Evolutionary conservation across 1,284 basidiomycete genomes (phyloP).

Genomic region (Sanghuangporus weigelae): DNA sequence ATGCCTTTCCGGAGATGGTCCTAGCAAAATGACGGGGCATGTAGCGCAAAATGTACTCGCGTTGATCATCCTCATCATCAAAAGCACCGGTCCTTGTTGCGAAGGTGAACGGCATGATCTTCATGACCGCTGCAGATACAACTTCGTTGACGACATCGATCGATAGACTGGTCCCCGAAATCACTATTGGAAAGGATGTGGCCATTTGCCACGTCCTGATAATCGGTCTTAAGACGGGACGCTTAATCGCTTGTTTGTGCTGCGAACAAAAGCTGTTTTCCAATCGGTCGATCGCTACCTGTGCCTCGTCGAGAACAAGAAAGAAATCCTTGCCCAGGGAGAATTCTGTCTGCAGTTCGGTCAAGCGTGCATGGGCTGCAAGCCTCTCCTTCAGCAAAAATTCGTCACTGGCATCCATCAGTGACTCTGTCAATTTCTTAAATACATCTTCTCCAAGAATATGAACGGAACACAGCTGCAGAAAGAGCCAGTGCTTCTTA

Average conservation of each 20-base stretch:
- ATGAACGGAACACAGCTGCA: background rate
- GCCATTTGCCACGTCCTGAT: no score
- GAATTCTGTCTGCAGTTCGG: background rate
- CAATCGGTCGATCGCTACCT: background rate
- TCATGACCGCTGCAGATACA: background rate
- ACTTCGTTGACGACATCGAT: background rate
- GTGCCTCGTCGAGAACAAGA: background rate
- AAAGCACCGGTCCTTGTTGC: background rate
- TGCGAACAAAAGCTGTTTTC: background rate
- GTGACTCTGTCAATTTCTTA: background rate
- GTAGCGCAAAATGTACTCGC: background rate
- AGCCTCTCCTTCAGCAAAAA: background rate
- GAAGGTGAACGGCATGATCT: background rate
- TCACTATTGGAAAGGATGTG: no score
- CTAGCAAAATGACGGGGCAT: background rate
- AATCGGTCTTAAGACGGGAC: background rate
- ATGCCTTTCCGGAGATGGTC: background rate
- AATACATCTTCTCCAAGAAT: background rate
- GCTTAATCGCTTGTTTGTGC: background rate
- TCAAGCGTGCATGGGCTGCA: background rate
- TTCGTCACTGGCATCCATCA: background rate
- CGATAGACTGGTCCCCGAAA: background rate
- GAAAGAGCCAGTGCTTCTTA: background rate
- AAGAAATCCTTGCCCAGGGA: background rate
- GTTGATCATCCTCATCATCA: background rate